phyloP scores from a whole-genome alignment of 768 basidiomycete genomes.

The Rhodosporidiobolus sp. region DNA sequence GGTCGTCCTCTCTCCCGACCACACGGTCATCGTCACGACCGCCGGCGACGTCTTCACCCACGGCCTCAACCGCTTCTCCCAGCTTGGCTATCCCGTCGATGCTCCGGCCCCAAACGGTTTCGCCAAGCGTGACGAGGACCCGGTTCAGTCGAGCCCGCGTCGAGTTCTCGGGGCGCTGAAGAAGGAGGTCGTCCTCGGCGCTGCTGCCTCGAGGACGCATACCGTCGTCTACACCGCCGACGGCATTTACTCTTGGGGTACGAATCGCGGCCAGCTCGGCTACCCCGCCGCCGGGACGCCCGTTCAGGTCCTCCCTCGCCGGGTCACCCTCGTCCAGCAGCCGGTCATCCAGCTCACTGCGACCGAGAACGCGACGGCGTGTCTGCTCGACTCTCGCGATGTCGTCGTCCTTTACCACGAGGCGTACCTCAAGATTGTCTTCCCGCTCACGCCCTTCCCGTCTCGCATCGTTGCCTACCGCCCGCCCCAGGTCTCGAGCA shows the following conservation, averaged over 20 bases:
- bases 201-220: conserved; percentile 80
- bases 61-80: conserved; percentile 80
- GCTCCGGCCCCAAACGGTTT: conserved; percentile 39
- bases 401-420: conserved; percentile 81
- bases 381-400: conserved; percentile 71
- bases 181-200: conserved; percentile 72
- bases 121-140: conserved; percentile 58
- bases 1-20: conserved; percentile 88
- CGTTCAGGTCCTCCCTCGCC: conserved; percentile 52
- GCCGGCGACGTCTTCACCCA: conserved; percentile 81
- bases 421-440: conserved; percentile 71
- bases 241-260: conserved; percentile 67
- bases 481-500: conserved; percentile 70
- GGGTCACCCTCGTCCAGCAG: conserved; percentile 71
- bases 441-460: conserved; percentile 73
- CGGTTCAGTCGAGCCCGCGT: conserved; percentile 70
- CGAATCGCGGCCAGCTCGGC: conserved; percentile 89
- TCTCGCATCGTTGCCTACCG: conserved; percentile 71
- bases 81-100: conserved; percentile 83
- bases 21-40: conserved; percentile 79
- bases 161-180: conserved; percentile 70
- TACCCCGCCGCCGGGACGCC: conserved; percentile 26
- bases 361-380: conserved; percentile 77
- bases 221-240: conserved; percentile 71
- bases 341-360: conserved; percentile 70